These are phyloP conservation scores for Botryotinia convoluta DNA, from an alignment of 2,329 filamentous ascomycete genomes.

Conservation along the genomic window DNA sequence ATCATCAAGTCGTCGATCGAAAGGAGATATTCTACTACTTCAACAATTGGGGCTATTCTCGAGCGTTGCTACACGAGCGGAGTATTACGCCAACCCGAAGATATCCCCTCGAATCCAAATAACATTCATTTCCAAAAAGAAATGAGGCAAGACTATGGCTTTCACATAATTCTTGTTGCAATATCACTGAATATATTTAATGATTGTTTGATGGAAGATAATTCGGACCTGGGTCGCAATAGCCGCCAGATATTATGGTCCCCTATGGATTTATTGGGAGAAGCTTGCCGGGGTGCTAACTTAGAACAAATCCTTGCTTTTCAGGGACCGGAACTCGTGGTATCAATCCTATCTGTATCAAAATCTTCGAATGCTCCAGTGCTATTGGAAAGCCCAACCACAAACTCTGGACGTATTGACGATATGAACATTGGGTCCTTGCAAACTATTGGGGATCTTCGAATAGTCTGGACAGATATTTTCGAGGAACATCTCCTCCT, in stretches of 20 bases:
- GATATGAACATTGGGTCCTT: not conserved
- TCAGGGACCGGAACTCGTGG: not conserved
- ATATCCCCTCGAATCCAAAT: not conserved
- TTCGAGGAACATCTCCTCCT: slow-evolving; percentile 1
- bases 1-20: not conserved
- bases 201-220: not conserved
- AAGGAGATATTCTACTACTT: not conserved
- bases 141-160: not conserved
- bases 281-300: not conserved
- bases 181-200: not conserved
- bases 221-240: not conserved
- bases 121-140: not conserved
- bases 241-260: not conserved
- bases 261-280: not conserved
- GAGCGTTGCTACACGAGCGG: not conserved
- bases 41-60: not conserved
- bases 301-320: slow-evolving; percentile 10
- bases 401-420: not conserved
- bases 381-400: not conserved
- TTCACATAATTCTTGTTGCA: not conserved
- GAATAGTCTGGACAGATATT: slow-evolving; percentile 3
- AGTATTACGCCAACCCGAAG: not conserved
- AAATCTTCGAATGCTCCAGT: not conserved
- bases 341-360: not conserved
- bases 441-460: not conserved